A percentile compares a stretch with the other conserved stretches of the same genome.
Conservation (phyloP, 352 stramenopile genomes). For the Phytophthora quininea region DNA sequence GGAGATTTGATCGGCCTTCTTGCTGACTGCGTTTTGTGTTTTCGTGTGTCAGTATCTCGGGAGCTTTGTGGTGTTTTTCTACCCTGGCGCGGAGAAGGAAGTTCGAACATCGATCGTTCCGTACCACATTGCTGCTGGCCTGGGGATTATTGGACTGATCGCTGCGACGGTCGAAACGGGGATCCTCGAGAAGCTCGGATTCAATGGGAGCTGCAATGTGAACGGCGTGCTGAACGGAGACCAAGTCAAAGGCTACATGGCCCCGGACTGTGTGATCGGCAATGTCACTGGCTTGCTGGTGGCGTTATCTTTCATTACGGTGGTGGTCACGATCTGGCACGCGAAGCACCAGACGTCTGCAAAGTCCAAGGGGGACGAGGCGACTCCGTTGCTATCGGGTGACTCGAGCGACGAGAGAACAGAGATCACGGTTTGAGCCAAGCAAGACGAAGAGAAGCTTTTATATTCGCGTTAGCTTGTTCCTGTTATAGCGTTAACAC, state of each 20-base stretch:
- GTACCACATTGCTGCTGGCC: constrained; percentile 73
- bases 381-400: constrained; percentile 45
- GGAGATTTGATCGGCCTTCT: not conserved
- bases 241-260: constrained; percentile 75
- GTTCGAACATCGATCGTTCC: constrained; percentile 51
- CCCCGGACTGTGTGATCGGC: constrained; percentile 71
- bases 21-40: constrained; percentile 1
- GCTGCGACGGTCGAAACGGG: constrained; percentile 70
- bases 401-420: constrained; percentile 38
- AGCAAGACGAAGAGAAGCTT: not conserved
- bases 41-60: constrained; percentile 53
- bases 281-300: constrained; percentile 78
- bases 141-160: constrained; percentile 68
- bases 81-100: constrained; percentile 56
- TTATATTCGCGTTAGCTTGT: constrained; percentile 31
- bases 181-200: constrained; percentile 85
- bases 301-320: constrained; percentile 42
- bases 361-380: constrained; percentile 39
- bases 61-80: constrained; percentile 80
- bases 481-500: constrained; percentile 19
- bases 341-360: constrained; percentile 43
- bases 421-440: constrained; percentile 22
- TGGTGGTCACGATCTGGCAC: constrained; percentile 61
- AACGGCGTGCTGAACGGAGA: constrained; percentile 64
- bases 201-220: constrained; percentile 88